Conservation (phyloP, 2,329 filamentous ascomycete genomes). For the Aspergillus chevalieri region DNA sequence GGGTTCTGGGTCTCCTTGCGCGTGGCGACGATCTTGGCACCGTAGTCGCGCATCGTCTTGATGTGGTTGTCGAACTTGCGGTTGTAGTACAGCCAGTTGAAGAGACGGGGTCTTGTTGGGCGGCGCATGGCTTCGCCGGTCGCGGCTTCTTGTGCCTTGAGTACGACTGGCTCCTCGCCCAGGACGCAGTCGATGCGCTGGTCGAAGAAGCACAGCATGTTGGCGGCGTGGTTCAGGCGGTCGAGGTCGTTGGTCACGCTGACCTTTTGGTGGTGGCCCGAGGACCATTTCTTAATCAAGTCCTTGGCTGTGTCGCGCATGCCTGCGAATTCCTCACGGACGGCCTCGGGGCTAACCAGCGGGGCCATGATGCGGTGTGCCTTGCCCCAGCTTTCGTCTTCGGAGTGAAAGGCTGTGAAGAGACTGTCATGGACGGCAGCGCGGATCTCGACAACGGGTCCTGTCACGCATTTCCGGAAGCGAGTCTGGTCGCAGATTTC, state of each 20-base stretch:
- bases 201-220: conserved; percentile 47
- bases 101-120: conserved; percentile 45
- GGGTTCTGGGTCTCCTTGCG: conserved; percentile 50
- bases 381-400: conserved; percentile 55
- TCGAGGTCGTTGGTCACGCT: conserved; percentile 47
- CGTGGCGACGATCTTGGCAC: conserved; percentile 51
- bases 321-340: conserved; percentile 40
- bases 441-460: conserved; percentile 51
- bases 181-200: conserved; percentile 45
- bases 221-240: conserved; percentile 49
- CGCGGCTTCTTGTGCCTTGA: conserved; percentile 50
- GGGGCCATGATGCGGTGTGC: conserved; percentile 50
- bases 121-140: conserved; percentile 54
- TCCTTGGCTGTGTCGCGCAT: conserved; percentile 47
- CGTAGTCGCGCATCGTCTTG: conserved; percentile 50
- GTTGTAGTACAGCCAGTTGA: conserved; percentile 50
- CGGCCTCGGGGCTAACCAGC: conserved; percentile 37
- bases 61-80: conserved; percentile 51
- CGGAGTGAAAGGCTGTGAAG: conserved; percentile 52
- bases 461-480: conserved; percentile 51
- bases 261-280: conserved; percentile 36
- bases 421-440: conserved; percentile 60
- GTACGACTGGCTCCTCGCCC: conserved; percentile 44
- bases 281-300: conserved; percentile 47
- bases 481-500: conserved; percentile 62